Evolutionary conservation across 2,329 filamentous ascomycete species (phyloP), one percentile per base, ranked within the genome.

Genomic region (Paecilomyces formosus): DNA sequence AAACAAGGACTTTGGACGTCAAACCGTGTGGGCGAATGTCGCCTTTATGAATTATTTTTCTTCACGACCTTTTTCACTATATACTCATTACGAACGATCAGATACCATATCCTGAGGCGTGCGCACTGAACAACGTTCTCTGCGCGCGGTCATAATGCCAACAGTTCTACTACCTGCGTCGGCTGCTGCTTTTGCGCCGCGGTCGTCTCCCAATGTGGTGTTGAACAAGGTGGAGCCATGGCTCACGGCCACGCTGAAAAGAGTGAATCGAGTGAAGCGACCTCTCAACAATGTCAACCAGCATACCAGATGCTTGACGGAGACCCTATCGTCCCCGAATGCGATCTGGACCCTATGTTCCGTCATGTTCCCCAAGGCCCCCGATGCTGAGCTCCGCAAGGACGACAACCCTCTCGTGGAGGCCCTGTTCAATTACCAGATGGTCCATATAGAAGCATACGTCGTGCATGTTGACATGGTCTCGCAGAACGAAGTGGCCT

Each of bases 381-480:
- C 93, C 61, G 90, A 96, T 69, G 79, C 90, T 49, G 90, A 97
- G 67, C 82, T 96, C 72, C 86, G 85, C 75, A 87, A 87, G 75
- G 91, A 97, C 72, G 79, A 85, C 55, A 90, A 95, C 72, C 89
- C 89, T 53, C 81, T 96, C 64, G 82, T 93, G 65, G 92, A 97
- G 77, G 90, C 89, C 63, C 79, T 97, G 63, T 91, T 89, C 83
- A 95, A 95, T 83, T 94, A 93, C 77, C 89, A 95, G 79, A 85
- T 97, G 71, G 81, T 97, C 70, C 91, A 97, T 74, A 81, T 97
- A 67, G 92, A 97, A 78, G 94, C 94, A 56, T 99, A 99, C 75
- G 93, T 97, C 67, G 94, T 99, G 61, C 93, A 97, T 76, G 92
- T 99, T 76, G 94, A 99, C 80, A 96, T 97, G 92, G 93, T 99